A percentile compares a stretch with the other conserved stretches of the same genome.
Conservation (phyloP, 257 asterid species). For the Salvia splendens region DNA sequence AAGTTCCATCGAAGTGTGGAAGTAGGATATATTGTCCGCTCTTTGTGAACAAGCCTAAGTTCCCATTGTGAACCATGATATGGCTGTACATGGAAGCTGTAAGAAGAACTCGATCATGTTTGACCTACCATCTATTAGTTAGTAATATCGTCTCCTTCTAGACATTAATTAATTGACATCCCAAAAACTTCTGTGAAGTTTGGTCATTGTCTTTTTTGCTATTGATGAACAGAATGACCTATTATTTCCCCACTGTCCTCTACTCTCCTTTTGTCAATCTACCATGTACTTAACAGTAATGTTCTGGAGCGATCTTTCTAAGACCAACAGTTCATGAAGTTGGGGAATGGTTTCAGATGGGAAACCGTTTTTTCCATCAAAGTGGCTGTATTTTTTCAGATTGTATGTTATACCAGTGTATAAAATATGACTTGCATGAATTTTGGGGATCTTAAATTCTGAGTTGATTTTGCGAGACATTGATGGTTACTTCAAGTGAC, state of each 20-base stretch:
- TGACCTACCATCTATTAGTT: not conserved
- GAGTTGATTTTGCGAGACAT: not conserved
- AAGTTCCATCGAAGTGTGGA: not conserved
- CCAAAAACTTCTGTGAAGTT: not conserved
- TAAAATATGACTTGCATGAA: not conserved
- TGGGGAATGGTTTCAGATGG: not conserved
- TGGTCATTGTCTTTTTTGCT: not conserved
- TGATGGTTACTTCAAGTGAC: not conserved
- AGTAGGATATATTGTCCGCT: not conserved
- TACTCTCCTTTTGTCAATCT: not conserved
- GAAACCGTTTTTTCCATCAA: conserved; percentile 9
- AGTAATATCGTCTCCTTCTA: not conserved
- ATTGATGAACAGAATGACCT: not conserved
- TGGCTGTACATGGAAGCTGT: not conserved
- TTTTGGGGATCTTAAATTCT: not conserved
- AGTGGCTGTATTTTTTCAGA: conserved; percentile 1
- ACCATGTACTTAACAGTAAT: not conserved
- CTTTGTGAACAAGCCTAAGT: too few species aligned
- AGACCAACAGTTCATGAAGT: conserved; percentile 17
- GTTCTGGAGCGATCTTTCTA: conserved; percentile 8
- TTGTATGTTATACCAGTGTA: not conserved
- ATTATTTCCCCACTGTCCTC: not conserved
- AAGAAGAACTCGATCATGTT: not conserved
- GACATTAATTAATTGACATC: not conserved
- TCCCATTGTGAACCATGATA: not conserved